Evolutionary conservation across 768 basidiomycete species (phyloP), one percentile per base, ranked within the genome.

Genomic region (Calocera cornea): DNA sequence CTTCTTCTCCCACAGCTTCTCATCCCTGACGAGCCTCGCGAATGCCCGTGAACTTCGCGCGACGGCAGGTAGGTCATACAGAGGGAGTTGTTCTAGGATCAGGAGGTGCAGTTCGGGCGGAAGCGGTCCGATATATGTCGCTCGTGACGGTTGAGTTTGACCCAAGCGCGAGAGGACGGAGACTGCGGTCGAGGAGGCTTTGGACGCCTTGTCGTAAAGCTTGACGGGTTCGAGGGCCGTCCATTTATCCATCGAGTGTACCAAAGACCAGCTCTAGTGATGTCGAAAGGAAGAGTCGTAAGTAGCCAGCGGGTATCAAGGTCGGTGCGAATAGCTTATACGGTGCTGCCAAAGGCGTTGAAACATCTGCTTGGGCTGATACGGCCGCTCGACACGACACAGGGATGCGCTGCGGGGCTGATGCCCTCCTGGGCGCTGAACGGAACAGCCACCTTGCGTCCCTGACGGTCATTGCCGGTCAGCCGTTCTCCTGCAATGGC

Each of bases 51-150:
- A 89, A 41, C 80, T 81, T 54, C 85, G 81, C 3, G 87, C 85
- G 71, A 95, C 91, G 0, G 85, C 80, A 1, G 90, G 86, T 24
- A 97, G 75, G 75, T 95, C 93, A 19, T 89, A 85, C 19, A 98
- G 76, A 7, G 93, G 86, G 29, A 95, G 80, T 74, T 85, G 83
- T 1, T 82, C 78, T 69, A 97, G 80, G 69, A 97, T 81, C 50
- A 87, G 79, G 29, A 90, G 77, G 73, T 95, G 89, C 2, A 95
- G 77, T 69, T 87, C 86, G 22, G 83, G 80, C 2, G 95, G 93
- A 14, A 97, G 84, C 31, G 83, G 84, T 11, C 95, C 95, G 65
- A 95, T 84, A 70, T 82, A 80, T 27, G 72, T 76, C 29, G 70
- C 71, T 22, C 68, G 64, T 47, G 74, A 54, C 66, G 69, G 64